Conservation (phyloP, 2,329 filamentous ascomycete species). For the Madurella fahalii region DNA sequence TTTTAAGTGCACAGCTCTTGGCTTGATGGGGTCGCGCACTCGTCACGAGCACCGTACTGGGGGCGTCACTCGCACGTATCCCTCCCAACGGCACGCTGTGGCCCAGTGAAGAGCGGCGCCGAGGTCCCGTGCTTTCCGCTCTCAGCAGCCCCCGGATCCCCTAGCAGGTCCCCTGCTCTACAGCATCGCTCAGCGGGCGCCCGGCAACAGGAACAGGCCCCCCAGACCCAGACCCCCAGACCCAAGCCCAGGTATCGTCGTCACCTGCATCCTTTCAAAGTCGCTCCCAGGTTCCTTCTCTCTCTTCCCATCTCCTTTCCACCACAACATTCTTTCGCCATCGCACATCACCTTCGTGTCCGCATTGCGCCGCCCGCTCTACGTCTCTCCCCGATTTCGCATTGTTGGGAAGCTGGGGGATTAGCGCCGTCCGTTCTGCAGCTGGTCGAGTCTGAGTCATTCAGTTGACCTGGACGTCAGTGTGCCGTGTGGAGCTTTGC, state of each 20-base stretch:
- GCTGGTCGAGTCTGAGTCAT: constrained; percentile 30
- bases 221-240: too few species aligned
- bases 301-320: constrained; percentile 16
- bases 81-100: not conserved
- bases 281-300: constrained; percentile 17
- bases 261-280: constrained; percentile 13
- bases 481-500: constrained; percentile 24
- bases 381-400: not conserved
- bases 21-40: not conserved
- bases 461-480: constrained; percentile 29
- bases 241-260: constrained; percentile 3
- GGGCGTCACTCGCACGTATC: constrained; percentile 14
- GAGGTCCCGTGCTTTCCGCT: constrained; percentile 17
- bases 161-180: constrained; percentile 1
- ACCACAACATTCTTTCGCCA: constrained; percentile 6
- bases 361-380: constrained; percentile 1
- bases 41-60: constrained; percentile 24
- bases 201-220: constrained; percentile 14
- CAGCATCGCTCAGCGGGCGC: constrained; percentile 7
- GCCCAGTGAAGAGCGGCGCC: not conserved
- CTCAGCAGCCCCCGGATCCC: constrained; percentile 1
- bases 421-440: constrained; percentile 14
- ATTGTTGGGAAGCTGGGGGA: constrained; percentile 9
- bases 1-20: not conserved
- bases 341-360: not conserved